These are phyloP conservation scores for Fusarium sp. DNA, from an alignment of 2,329 filamentous ascomycete species.

Conservation along the genomic window DNA sequence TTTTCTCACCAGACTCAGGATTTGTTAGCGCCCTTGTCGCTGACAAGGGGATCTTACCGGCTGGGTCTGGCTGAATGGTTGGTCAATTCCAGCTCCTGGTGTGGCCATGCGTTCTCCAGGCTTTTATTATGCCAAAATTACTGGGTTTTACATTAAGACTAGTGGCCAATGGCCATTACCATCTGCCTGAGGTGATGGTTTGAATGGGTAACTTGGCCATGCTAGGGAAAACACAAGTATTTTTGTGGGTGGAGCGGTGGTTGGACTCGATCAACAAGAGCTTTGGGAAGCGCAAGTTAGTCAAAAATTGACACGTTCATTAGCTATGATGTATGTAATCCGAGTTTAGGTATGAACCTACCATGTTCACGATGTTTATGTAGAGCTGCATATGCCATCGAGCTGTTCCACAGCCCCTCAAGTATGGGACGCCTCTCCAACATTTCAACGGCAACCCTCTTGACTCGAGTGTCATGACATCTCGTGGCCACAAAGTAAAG, in stretches of 20 bases:
- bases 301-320: not conserved
- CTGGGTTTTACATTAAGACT: not conserved
- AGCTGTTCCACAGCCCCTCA: conserved; percentile 3
- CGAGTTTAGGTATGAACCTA: not conserved
- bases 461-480: not conserved
- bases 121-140: not conserved
- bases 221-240: not conserved
- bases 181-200: not conserved
- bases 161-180: not conserved
- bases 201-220: not conserved
- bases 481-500: conserved; percentile 4
- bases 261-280: not conserved
- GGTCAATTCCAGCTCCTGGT: too few species aligned
- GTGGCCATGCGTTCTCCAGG: too few species aligned
- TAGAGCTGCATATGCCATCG: not conserved
- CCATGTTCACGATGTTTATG: not conserved
- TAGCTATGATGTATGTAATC: not conserved
- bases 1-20: too few species aligned
- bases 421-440: not conserved
- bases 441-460: not conserved
- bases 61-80: too few species aligned
- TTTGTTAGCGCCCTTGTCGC: too few species aligned
- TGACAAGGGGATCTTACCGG: too few species aligned
- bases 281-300: not conserved
- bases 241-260: not conserved